A percentile compares a stretch with the other conserved stretches of the same genome.
Evolutionary conservation across 1,284 basidiomycete genomes (phyloP).

Genomic region (Thecaphora thlaspeos): DNA sequence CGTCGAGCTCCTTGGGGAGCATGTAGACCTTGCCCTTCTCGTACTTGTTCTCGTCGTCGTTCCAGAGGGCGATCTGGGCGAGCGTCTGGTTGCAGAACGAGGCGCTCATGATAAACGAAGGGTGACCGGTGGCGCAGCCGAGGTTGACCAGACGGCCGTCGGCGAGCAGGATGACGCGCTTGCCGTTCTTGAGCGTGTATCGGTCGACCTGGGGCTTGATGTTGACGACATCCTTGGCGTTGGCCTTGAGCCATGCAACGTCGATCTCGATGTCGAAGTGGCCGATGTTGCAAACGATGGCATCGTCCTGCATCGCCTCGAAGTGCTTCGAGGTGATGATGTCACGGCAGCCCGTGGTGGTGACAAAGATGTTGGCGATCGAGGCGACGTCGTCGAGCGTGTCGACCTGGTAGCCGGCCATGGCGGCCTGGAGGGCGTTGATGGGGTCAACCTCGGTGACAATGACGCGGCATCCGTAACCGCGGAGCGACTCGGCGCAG

Average conservation of each 20-base stretch:
- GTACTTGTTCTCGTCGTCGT: conserved; percentile 72
- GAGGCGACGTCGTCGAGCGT: conserved; percentile 96
- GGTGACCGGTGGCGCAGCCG: conserved; percentile 69
- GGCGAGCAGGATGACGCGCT: conserved; percentile 92
- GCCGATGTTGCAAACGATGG: conserved; percentile 98
- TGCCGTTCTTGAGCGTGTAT: conserved; percentile 72
- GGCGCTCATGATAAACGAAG: conserved; percentile 95
- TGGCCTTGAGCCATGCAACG: conserved; percentile 96
- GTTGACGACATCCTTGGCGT: conserved; percentile 80
- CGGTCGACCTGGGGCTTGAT: conserved; percentile 99
- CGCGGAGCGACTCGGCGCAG: conserved; percentile 93
- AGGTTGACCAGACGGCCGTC: conserved; percentile 99
- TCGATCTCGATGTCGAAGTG: conserved; percentile 99
- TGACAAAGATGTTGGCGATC: conserved; percentile 90
- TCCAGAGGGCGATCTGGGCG: conserved; percentile 98
- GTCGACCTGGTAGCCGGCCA: conserved; percentile 98
- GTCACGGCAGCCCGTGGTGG: conserved; percentile 97
- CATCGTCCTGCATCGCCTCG: conserved; percentile 91
- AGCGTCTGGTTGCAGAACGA: conserved; percentile 99
- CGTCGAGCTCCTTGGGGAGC: conserved; percentile 95
- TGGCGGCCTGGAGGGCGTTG: conserved; percentile 98
- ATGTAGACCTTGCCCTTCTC: conserved; percentile 64
- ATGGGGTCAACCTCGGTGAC: conserved; percentile 99
- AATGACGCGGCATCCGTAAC: conserved; percentile 93
- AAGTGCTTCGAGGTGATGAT: conserved; percentile 96